Evolutionary conservation across 1,284 basidiomycete species (phyloP).

Genomic region (Earliella scabrosa): DNA sequence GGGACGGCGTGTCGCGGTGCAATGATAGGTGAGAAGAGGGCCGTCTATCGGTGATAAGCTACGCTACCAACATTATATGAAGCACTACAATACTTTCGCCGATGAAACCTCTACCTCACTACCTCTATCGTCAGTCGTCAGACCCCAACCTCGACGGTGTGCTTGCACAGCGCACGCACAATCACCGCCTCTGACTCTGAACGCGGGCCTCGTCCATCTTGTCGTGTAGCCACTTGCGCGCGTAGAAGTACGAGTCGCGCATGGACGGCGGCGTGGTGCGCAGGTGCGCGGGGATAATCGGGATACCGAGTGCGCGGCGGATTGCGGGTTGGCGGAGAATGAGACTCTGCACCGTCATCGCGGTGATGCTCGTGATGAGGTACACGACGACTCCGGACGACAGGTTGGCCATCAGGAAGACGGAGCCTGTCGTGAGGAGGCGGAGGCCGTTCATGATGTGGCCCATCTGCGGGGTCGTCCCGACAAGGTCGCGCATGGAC

Average conservation of each 20-base stretch:
- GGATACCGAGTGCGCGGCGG: slow-evolving; percentile 53
- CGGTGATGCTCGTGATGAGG: slow-evolving; percentile 51
- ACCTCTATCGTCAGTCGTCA: too few relatives aligned
- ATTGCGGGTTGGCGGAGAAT: slow-evolving; percentile 51
- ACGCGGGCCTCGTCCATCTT: slow-evolving; percentile 27
- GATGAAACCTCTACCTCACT: not conserved
- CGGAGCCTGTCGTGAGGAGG: slow-evolving; percentile 57
- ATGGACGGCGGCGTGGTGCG: slow-evolving; percentile 31
- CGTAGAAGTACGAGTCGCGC: slow-evolving; percentile 33
- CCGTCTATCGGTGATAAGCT: slow-evolving; percentile 15
- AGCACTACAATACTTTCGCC: slow-evolving; percentile 23
- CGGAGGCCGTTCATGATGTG: slow-evolving; percentile 80
- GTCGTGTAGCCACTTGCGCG: slow-evolving; percentile 34
- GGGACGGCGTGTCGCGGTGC: not conserved
- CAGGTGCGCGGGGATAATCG: slow-evolving; percentile 38
- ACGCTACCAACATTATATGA: slow-evolving; percentile 17
- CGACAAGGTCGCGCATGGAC: slow-evolving; percentile 59
- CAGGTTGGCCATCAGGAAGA: slow-evolving; percentile 67
- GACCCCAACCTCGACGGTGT: too few relatives aligned
- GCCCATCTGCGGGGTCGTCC: slow-evolving; percentile 53
- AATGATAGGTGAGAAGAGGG: slow-evolving; percentile 7
- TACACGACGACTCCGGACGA: slow-evolving; percentile 68
- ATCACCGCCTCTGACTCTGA: too few relatives aligned
- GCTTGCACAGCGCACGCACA: too few relatives aligned
- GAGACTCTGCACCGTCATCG: slow-evolving; percentile 50